These are phyloP conservation scores for Fusarium sp. DNA, from an alignment of 2,329 filamentous ascomycete genomes.

Conservation along the genomic window DNA sequence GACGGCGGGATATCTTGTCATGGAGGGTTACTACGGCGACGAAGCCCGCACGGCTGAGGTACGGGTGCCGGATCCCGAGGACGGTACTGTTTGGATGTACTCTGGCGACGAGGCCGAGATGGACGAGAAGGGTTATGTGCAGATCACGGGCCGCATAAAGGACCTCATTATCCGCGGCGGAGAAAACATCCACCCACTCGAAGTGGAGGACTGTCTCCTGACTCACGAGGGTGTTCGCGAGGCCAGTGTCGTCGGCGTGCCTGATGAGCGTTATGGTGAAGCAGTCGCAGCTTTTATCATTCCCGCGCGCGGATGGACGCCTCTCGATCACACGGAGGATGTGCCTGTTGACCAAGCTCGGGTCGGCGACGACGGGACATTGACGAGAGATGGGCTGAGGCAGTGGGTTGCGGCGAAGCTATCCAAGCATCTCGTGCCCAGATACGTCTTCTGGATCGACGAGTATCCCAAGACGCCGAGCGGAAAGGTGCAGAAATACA, in stretches of 20 bases:
- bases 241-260: conserved; percentile 84
- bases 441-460: conserved; percentile 86
- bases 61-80: conserved; percentile 58
- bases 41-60: conserved; percentile 74
- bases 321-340: conserved; percentile 38
- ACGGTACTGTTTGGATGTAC: conserved; percentile 81
- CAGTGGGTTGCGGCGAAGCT: conserved; percentile 78
- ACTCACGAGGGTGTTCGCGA: conserved; percentile 77
- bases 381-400: conserved; percentile 70
- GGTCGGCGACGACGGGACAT: conserved; percentile 39
- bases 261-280: conserved; percentile 86
- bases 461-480: conserved; percentile 95
- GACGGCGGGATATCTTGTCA: conserved; percentile 85
- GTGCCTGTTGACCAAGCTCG: conserved; percentile 28
- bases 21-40: conserved; percentile 92
- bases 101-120: conserved; percentile 93
- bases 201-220: conserved; percentile 89
- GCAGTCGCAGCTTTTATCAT: conserved; percentile 86
- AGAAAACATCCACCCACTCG: conserved; percentile 95
- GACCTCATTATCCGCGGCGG: conserved; percentile 95
- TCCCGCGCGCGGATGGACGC: conserved; percentile 49
- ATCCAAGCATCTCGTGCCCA: conserved; percentile 82
- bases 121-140: conserved; percentile 83
- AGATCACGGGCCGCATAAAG: conserved; percentile 92
- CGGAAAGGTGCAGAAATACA: conserved; percentile 97